A percentile compares a stretch with the other conserved stretches of the same genome.
These are phyloP conservation scores for Udeniomyces megalosporus DNA, from an alignment of 768 basidiomycete species.

Conservation along the genomic window DNA sequence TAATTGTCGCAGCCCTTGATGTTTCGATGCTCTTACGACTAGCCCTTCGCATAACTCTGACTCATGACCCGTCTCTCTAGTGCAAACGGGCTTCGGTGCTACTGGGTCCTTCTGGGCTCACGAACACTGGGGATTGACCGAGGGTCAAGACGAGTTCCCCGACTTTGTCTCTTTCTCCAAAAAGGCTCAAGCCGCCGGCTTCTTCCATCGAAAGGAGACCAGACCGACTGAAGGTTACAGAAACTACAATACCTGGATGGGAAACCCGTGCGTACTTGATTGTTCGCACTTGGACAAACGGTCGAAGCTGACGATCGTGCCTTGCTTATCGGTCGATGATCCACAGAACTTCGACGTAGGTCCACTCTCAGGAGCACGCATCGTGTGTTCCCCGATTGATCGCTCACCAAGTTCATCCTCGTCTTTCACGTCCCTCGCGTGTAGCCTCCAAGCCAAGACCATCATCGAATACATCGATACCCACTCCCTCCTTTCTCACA, in stretches of 20 bases:
- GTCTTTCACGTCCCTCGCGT: conserved; percentile 24
- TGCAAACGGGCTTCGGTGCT: conserved; percentile 35
- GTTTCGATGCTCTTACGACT: too few species aligned
- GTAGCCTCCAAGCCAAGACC: conserved; percentile 30
- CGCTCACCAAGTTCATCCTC: neutral
- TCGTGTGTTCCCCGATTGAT: too few species aligned
- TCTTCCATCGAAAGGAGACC: conserved; percentile 31
- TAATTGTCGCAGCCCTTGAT: neutral
- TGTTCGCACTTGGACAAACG: too few species aligned
- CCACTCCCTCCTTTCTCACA: conserved; percentile 29
- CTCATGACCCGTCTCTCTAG: conserved; percentile 14
- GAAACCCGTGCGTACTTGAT: too few species aligned
- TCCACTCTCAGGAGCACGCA: too few species aligned
- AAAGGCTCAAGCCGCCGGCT: conserved; percentile 13
- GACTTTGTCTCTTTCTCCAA: conserved; percentile 34
- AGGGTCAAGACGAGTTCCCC: conserved; percentile 20
- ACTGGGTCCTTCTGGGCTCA: conserved; percentile 36
- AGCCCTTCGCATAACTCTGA: neutral
- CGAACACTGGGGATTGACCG: conserved; percentile 31
- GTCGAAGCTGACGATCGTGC: too few species aligned
- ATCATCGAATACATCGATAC: conserved; percentile 30
- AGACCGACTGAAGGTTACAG: conserved; percentile 28
- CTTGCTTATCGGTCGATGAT: too few species aligned
- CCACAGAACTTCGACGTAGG: too few species aligned
- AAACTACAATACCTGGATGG: conserved; percentile 28